These are phyloP conservation scores for Hammondia hammondi DNA, from an alignment of 169 alveolate genomes.

Conservation along the genomic window DNA sequence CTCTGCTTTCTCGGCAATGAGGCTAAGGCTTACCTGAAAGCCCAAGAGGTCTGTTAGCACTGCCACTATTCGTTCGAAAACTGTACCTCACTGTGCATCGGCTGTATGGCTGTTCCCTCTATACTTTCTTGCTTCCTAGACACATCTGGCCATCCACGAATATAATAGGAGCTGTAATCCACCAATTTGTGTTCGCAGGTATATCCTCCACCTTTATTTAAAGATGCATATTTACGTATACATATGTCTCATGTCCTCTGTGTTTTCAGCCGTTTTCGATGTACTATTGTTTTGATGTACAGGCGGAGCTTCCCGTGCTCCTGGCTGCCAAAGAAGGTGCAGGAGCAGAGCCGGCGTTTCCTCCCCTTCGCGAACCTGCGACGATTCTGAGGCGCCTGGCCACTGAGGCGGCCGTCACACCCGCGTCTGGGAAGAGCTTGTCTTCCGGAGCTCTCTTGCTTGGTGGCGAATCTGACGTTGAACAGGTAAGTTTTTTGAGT, in stretches of 20 bases:
- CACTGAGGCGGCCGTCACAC: not conserved
- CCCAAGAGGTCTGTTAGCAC: not conserved
- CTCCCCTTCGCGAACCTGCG: constrained; percentile 26
- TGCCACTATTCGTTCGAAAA: not conserved
- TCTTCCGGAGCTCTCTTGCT: not conserved
- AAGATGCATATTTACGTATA: too few species aligned
- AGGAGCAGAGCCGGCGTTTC: not conserved
- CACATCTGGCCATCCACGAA: too few species aligned
- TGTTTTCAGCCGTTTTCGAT: too few species aligned
- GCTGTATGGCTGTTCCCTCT: not conserved
- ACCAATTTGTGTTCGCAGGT: too few species aligned
- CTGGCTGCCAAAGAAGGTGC: not conserved
- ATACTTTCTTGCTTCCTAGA: not conserved
- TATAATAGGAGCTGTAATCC: too few species aligned
- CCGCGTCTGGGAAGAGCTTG: not conserved
- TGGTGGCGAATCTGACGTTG: not conserved
- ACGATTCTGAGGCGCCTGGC: constrained; percentile 26
- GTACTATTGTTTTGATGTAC: not conserved
- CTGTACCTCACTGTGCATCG: not conserved
- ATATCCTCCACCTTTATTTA: too few species aligned
- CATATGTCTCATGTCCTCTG: too few species aligned
- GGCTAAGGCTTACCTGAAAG: not conserved
- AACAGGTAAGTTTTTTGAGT: not conserved
- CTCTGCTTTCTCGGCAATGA: not conserved
- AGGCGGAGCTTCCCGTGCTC: not conserved